Evolutionary conservation across 345 rosid genomes (phyloP), one percentile per base, ranked within the genome.

Genomic region (Corymbia maculata): DNA sequence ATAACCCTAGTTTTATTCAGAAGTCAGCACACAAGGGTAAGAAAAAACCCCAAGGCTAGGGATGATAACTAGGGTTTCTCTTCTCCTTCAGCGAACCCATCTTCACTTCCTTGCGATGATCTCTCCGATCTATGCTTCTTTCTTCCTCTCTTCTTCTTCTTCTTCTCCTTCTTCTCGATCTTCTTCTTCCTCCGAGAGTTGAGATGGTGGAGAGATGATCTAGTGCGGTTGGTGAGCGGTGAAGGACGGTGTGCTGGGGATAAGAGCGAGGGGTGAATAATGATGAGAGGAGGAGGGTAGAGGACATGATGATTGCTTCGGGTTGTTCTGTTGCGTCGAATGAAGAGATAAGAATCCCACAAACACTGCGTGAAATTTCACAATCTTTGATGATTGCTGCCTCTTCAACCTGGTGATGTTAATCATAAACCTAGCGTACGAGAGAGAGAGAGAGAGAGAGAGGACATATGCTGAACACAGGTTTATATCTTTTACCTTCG

Each of bases 291-390:
- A 91, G 85, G 89, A 84, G 87, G 92, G 88, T 4, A 88, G 93
- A 94, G 75, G 92, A 92, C 95, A 94, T 94, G 93, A 94, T 93
- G 92, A 92, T 94, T 89, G 89, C 84, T 75, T 75, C 14, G 47
- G 84, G 84, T 21, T 75, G 84, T 42, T 75, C 24, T 75, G 84
- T 4, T 42, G 49, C 49, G 84, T 75, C 49, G 49, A 75, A 42
- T 75, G 84, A 75, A 75, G 84, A 44, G 84, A 75, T 75, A 42
- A 75, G 49, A 36, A 70, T 70, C 82, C 82, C 82, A 11, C 47
- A 21, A 42, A 75, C 84, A 42, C 84, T 42, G 49, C 84, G 84
- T 42, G 84, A 75, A 75, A 75, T 10, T 75, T 42, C 84, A 42
- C 84, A 75, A 75, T 75, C 84, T 75, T 36, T 42, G 84, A 75